Base-by-base conservation (phyloP, 129 eudicot species). In the Flaveria brownii region DNA sequence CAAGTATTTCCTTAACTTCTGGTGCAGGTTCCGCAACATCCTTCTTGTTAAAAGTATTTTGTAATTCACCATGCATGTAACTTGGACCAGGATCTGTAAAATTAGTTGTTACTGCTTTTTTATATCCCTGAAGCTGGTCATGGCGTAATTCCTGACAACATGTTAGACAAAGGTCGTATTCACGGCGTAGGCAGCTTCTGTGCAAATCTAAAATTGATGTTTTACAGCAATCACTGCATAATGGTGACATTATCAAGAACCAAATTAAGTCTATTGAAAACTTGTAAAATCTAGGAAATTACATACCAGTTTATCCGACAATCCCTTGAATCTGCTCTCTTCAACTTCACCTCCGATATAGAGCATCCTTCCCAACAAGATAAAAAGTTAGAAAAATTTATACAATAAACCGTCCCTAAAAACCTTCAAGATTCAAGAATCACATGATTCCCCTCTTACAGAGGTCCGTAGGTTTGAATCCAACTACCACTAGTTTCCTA, bases 111-210 rank as follows among this genome's bases (percentile, higher is more conserved):
- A 74, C 80, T 77, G 64, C 90, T 50, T 78, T 67, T 13, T 77
- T 82, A 28, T 80, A 22, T 45, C 84, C 87, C 67, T 73, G 81
- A 23, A 83, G 70, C 16, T 20, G 51, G 59, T 90, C 96, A 63
- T 84, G 76, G 28, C 92, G 85, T 25, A 87, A 49, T 80, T 90
- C 96, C 30, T 57, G 81, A 68, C 96, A 87, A 81, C 92, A 90
- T 76, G 80, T 49, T 42, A 90, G 88, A 71, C 92, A 89, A 51
- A 86, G 82, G 55, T 84, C 89, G 81, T 84, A 89, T 2, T 77
- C 33, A 75, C 89, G 84, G 28, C 14, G 42, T 13, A 84, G 80
- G 70, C 95, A 89, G 68, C 84, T 84, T 50, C 95, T 76, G 70
- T 82, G 87, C 68, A 79, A 71, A 67, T 89, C 91, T 56, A 46